Conservation (phyloP, 2,329 filamentous ascomycete genomes). For the Magnaporthiopsis incrustans region DNA sequence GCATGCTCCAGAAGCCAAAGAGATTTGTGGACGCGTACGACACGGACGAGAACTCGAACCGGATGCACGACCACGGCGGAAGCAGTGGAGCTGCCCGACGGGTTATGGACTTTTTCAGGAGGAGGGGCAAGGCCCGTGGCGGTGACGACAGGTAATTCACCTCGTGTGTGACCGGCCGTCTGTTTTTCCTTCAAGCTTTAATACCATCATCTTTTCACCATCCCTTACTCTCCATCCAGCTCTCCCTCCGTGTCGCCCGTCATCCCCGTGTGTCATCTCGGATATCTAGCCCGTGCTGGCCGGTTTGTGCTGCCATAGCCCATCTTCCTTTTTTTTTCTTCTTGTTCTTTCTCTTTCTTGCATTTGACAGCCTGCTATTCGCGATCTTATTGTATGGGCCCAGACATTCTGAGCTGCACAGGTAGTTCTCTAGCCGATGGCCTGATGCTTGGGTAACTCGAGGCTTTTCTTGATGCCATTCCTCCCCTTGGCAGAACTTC, state of each 20-base stretch:
- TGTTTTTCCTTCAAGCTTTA: not conserved
- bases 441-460: not conserved
- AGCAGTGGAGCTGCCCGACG: slow-evolving; percentile 81
- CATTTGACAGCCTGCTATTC: not conserved
- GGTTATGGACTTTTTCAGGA: slow-evolving; percentile 97
- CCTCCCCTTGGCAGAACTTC: not conserved
- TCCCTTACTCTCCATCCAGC: not conserved
- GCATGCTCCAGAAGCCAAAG: slow-evolving; percentile 76
- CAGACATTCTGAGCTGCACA: not conserved
- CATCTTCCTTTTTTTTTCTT: not conserved
- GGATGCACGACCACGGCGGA: slow-evolving; percentile 58
- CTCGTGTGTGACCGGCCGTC: not conserved
- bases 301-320: not conserved
- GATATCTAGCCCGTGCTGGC: not conserved
- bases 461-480: not conserved
- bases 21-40: slow-evolving; percentile 88
- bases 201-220: not conserved
- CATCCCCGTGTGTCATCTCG: not conserved
- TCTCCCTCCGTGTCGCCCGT: slow-evolving; percentile 5
- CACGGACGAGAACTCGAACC: slow-evolving; percentile 51
- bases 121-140: slow-evolving; percentile 68
- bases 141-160: slow-evolving; percentile 44
- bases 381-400: not conserved
- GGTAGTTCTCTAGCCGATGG: not conserved
- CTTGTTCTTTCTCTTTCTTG: not conserved